phyloP scores from a whole-genome alignment of 2,329 filamentous ascomycete species.

The Cytospora leucostoma region DNA sequence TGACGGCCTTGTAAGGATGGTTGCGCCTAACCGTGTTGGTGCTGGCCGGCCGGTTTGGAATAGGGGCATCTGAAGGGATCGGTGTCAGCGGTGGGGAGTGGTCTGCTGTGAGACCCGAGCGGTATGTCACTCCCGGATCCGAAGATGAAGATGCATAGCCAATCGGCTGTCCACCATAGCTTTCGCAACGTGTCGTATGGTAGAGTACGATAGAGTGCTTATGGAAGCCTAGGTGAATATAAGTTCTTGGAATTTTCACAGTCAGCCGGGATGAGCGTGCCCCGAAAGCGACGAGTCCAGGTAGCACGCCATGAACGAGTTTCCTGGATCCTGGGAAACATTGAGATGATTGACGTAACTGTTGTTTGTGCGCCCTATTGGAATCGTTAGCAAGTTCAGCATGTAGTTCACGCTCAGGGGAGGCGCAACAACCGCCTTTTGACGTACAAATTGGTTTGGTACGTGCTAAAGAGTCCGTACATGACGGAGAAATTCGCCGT shows the following conservation, averaged over 20 bases:
- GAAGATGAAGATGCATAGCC: not conserved
- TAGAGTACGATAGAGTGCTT: not conserved
- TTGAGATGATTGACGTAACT: not conserved
- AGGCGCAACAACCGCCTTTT: not conserved
- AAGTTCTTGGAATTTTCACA: too few relatives aligned
- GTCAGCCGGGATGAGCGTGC: too few relatives aligned
- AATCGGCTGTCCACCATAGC: not conserved
- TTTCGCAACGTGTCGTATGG: not conserved
- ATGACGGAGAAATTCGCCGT: conserved; percentile 9
- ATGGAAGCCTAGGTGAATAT: not conserved
- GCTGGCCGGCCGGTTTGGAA: conserved; percentile 11
- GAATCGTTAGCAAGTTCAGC: not conserved
- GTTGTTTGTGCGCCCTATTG: not conserved
- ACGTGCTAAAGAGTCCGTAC: not conserved
- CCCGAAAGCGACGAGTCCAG: too few relatives aligned
- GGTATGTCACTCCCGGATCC: not conserved
- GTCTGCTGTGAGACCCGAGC: not conserved
- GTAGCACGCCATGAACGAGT: too few relatives aligned
- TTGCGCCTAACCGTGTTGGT: conserved; percentile 23
- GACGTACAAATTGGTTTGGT: not conserved
- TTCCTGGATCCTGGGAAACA: not conserved
- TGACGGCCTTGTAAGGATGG: conserved; percentile 15
- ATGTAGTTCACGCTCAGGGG: not conserved
- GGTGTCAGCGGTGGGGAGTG: not conserved
- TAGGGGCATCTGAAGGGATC: not conserved